Conservation (phyloP, 139 green algal species). For the Chlorella sp. region DNA sequence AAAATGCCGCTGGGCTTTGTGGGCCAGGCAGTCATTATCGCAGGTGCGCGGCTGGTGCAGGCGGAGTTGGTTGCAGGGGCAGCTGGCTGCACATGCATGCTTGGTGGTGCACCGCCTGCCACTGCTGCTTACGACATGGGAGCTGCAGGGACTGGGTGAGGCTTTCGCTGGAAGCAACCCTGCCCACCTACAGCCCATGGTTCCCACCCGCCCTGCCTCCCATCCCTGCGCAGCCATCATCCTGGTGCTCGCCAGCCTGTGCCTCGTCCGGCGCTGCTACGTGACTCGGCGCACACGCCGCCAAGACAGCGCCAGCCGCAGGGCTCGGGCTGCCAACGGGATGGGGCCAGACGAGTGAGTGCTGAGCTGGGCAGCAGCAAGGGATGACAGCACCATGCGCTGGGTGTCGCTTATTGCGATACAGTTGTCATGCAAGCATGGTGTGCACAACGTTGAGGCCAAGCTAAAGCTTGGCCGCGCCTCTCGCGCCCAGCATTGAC, state of each 20-base stretch:
- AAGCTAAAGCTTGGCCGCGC: no score
- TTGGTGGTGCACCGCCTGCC: not conserved
- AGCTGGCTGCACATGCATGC: not conserved
- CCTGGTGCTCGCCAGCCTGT: not conserved
- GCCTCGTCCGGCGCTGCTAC: not conserved
- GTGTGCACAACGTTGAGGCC: no score
- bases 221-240: constrained; percentile 14
- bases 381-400: no score
- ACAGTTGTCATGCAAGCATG: no score
- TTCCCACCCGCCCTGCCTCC: not conserved
- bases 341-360: not conserved
- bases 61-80: not conserved
- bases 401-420: no score
- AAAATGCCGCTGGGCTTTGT: constrained; percentile 10
- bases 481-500: no score
- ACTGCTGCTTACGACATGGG: not conserved
- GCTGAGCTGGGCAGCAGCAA: no score
- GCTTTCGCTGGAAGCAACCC: no score
- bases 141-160: not conserved
- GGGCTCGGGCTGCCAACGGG: not conserved
- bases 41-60: not conserved
- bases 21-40: constrained; percentile 29
- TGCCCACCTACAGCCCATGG: no score
- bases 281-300: no score
- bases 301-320: no score